phyloP scores from a whole-genome alignment of 495 filamentous ascomycete genomes.

The Hypoxylon rickii region DNA sequence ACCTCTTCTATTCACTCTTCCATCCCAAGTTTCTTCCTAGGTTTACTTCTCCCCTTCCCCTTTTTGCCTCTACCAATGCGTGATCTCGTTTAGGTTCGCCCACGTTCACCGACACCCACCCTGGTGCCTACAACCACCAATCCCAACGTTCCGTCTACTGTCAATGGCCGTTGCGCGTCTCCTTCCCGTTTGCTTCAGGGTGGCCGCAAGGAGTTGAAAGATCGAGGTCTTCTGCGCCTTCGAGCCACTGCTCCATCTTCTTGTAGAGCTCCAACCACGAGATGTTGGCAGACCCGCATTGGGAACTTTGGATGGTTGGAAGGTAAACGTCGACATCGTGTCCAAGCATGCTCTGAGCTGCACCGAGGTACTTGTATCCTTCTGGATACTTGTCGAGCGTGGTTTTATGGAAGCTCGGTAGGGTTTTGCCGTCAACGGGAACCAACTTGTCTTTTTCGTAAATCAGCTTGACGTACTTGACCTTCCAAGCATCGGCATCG shows the following conservation, averaged over 20 bases:
- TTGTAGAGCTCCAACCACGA: conserved; percentile 49
- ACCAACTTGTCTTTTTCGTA: conserved; percentile 73
- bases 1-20: no score
- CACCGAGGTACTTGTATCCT: conserved; percentile 62
- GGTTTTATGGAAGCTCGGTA: conserved; percentile 53
- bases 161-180: conserved; percentile 1
- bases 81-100: no score
- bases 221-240: conserved; percentile 40
- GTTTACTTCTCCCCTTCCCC: no score
- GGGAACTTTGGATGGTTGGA: conserved; percentile 39
- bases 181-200: background rate
- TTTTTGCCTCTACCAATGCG: no score
- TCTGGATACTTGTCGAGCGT: conserved; percentile 55
- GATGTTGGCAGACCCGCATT: conserved; percentile 28
- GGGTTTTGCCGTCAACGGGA: conserved; percentile 56
- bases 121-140: background rate
- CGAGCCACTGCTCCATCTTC: conserved; percentile 52
- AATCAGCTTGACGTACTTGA: conserved; percentile 65
- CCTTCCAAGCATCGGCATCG: conserved; percentile 65
- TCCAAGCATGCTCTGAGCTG: conserved; percentile 50
- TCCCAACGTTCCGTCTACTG: background rate
- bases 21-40: no score
- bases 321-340: conserved; percentile 47
- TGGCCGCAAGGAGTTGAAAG: conserved; percentile 10
- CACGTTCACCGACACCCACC: background rate